Conservation (phyloP, 176 grass and related monocot species). For the Coix lacrymajobi region DNA sequence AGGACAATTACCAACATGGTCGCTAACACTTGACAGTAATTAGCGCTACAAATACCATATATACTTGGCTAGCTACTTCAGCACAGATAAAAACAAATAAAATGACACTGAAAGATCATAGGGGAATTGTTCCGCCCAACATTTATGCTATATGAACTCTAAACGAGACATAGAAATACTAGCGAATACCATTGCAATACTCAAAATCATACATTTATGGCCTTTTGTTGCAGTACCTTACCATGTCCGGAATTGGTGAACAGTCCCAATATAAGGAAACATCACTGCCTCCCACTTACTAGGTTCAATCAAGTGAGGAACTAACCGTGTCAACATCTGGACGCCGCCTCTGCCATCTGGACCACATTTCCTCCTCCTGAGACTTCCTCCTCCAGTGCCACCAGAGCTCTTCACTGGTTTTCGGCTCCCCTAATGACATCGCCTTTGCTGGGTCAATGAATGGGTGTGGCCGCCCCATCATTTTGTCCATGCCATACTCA, state of each 20-base stretch:
- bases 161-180: conserved; percentile 7
- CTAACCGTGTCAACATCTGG: conserved; percentile 87
- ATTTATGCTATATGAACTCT: not conserved
- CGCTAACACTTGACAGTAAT: not conserved
- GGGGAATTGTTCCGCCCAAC: not conserved
- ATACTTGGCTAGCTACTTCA: not conserved
- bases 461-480: conserved; percentile 65
- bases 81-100: not conserved
- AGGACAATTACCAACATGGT: not conserved
- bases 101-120: not conserved
- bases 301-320: not conserved
- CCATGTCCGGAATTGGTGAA: not conserved
- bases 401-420: conserved; percentile 87
- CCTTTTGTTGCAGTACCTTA: not conserved
- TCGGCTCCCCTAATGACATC: conserved; percentile 53
- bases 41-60: not conserved
- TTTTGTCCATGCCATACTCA: conserved; percentile 77
- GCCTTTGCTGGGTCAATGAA: conserved; percentile 72
- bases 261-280: not conserved
- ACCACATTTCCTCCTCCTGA: conserved; percentile 75
- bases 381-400: conserved; percentile 93
- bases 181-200: not conserved
- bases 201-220: not conserved
- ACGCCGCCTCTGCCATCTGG: conserved; percentile 83
- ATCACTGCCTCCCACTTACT: not conserved